Percentiles rank a stretch among this genome's conserved stretches.
These are phyloP conservation scores for Hymenoscyphus occultus DNA, from an alignment of 2,329 filamentous ascomycete genomes.

Conservation along the genomic window DNA sequence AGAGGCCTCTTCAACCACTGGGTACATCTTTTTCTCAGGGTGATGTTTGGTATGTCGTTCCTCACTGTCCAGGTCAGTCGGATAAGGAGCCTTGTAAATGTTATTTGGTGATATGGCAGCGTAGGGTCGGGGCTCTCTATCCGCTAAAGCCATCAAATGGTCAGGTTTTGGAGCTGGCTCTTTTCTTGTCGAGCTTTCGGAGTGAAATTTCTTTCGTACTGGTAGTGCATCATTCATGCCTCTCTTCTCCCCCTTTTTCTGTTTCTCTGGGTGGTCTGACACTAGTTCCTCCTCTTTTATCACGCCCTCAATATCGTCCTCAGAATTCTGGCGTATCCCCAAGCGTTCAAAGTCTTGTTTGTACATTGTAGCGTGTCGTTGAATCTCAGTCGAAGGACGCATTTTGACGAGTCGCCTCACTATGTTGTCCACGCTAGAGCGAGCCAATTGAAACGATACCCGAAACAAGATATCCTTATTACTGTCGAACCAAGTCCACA, in stretches of 20 bases:
- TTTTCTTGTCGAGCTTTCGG: neutral
- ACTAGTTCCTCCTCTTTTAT: neutral
- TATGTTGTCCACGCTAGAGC: neutral
- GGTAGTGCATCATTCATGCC: neutral
- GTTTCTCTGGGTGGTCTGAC: neutral
- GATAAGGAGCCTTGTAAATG: neutral
- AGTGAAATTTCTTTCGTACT: neutral
- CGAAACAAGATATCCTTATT: constrained; percentile 8
- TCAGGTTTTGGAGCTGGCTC: neutral
- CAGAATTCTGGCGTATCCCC: neutral
- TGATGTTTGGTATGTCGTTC: neutral
- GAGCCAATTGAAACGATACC: constrained; percentile 4
- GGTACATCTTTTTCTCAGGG: neutral
- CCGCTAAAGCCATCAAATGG: neutral
- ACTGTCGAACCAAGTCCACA: constrained; percentile 6
- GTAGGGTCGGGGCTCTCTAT: neutral
- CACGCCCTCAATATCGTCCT: neutral
- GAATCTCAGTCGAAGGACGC: constrained; percentile 4
- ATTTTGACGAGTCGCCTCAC: neutral
- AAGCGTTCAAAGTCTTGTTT: neutral
- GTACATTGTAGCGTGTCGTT: constrained; percentile 4
- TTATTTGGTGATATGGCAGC: neutral
- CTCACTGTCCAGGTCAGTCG: neutral
- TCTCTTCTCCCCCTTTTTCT: neutral
- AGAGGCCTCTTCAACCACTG: too few relatives aligned